Evolutionary conservation across 2,329 filamentous ascomycete species (phyloP).

Genomic region (Phoma sp.): DNA sequence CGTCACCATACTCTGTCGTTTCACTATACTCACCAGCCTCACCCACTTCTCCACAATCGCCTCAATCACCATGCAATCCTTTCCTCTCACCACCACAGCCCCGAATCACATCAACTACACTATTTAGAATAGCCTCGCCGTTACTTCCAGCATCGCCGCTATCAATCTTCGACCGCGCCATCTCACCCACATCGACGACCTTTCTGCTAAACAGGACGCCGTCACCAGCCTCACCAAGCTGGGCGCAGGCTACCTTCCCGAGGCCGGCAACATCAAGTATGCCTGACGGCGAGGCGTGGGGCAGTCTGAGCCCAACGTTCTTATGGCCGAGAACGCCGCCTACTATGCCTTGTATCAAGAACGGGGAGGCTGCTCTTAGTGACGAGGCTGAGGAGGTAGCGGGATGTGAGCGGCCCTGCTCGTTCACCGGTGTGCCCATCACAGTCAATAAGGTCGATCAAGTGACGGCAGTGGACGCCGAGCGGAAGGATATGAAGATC

Average conservation of each 20-base stretch:
- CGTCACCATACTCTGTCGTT: not conserved
- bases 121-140: constrained; percentile 17
- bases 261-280: not conserved
- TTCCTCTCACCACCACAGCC: constrained; percentile 23
- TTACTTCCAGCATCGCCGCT: constrained; percentile 27
- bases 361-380: not conserved
- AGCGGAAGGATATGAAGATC: constrained; percentile 5
- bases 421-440: not conserved
- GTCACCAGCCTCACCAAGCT: not conserved
- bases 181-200: constrained; percentile 16
- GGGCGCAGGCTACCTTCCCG: not conserved
- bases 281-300: not conserved
- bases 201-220: constrained; percentile 1
- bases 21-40: constrained; percentile 10
- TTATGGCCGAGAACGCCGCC: constrained; percentile 1
- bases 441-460: too few species aligned
- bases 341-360: not conserved
- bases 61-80: constrained; percentile 16
- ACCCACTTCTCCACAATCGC: not conserved
- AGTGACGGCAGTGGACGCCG: not conserved
- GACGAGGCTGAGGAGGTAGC: not conserved
- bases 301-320: not conserved
- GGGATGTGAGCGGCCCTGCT: not conserved
- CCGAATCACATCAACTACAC: not conserved
- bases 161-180: constrained; percentile 25